Conservation (phyloP, 106 monocot species). For the Acanthochlamys bracteata region DNA sequence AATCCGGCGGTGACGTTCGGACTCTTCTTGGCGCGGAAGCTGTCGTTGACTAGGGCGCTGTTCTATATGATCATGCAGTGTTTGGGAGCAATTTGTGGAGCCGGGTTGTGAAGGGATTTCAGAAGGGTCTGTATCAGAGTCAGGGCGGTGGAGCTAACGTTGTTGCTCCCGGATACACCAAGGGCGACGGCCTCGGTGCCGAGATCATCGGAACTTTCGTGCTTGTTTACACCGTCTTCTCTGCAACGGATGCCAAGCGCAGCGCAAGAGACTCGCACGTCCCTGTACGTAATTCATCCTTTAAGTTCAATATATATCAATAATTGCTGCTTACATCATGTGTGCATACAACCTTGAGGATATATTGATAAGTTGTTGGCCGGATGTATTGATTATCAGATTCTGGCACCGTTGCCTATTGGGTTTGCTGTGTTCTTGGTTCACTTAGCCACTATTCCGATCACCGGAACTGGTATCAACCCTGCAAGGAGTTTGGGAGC, state of each 20-base stretch:
- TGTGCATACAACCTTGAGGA: too few species aligned
- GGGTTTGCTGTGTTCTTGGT: conserved; percentile 45
- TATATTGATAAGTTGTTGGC: too few species aligned
- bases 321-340: too few species aligned
- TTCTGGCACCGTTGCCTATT: conserved; percentile 45
- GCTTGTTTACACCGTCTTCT: conserved; percentile 64
- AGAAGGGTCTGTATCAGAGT: conserved; percentile 32
- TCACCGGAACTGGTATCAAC: conserved; percentile 47
- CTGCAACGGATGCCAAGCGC: conserved; percentile 63
- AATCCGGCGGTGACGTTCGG: conserved; percentile 70
- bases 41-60: conserved; percentile 47
- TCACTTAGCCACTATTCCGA: conserved; percentile 42
- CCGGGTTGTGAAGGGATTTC: conserved; percentile 61
- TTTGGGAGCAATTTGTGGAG: conserved; percentile 58
- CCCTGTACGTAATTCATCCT: conserved; percentile 18
- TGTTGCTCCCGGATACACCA: conserved; percentile 52
- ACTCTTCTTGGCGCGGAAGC: conserved; percentile 49
- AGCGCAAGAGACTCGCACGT: conserved; percentile 63
- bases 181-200: conserved; percentile 55
- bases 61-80: conserved; percentile 73
- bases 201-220: conserved; percentile 63
- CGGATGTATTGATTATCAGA: conserved; percentile 9
- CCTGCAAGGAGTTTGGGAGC: conserved; percentile 43
- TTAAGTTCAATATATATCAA: too few species aligned
- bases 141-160: conserved; percentile 46